Conservation (phyloP, 371 early-diverging fungal species). For the Mucor indicus region DNA sequence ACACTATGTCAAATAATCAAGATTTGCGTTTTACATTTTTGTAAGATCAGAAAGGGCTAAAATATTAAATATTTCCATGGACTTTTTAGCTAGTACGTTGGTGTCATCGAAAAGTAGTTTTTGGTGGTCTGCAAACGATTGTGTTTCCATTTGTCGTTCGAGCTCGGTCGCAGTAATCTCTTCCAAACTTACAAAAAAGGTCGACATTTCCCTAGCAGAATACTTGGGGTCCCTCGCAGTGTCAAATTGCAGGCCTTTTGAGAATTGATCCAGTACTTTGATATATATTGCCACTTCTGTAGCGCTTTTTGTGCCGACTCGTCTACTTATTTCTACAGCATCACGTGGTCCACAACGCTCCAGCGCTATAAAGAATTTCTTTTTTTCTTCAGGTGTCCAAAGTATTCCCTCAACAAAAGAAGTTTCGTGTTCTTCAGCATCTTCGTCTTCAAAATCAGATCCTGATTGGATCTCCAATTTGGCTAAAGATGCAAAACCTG, state of each 20-base stretch:
- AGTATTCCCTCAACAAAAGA: slow-evolving; percentile 4
- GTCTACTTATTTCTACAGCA: slow-evolving; percentile 10
- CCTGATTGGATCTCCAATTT: too few species aligned
- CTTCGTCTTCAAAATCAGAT: too few species aligned
- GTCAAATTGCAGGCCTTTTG: background rate
- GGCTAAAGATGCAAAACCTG: too few species aligned
- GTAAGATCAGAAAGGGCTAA: slow-evolving; percentile 10
- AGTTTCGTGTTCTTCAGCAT: slow-evolving; percentile 1
- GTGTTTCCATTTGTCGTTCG: slow-evolving; percentile 2
- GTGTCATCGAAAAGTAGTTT: background rate
- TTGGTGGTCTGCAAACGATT: slow-evolving; percentile 8
- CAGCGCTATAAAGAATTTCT: slow-evolving; percentile 19
- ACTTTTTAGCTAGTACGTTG: background rate
- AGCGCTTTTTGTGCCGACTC: slow-evolving; percentile 24
- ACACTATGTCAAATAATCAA: background rate
- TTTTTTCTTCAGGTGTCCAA: slow-evolving; percentile 21
- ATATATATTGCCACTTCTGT: slow-evolving; percentile 15
- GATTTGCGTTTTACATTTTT: slow-evolving; percentile 7
- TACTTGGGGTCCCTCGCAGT: background rate
- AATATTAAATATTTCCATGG: slow-evolving; percentile 10
- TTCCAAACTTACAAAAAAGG: slow-evolving; percentile 9
- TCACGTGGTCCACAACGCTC: slow-evolving; percentile 20
- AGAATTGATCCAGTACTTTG: slow-evolving; percentile 4
- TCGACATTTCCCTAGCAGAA: slow-evolving; percentile 18
- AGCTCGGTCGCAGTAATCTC: background rate